Conservation (phyloP, 164 flowering plant genomes). For the Saururus chinensis region DNA sequence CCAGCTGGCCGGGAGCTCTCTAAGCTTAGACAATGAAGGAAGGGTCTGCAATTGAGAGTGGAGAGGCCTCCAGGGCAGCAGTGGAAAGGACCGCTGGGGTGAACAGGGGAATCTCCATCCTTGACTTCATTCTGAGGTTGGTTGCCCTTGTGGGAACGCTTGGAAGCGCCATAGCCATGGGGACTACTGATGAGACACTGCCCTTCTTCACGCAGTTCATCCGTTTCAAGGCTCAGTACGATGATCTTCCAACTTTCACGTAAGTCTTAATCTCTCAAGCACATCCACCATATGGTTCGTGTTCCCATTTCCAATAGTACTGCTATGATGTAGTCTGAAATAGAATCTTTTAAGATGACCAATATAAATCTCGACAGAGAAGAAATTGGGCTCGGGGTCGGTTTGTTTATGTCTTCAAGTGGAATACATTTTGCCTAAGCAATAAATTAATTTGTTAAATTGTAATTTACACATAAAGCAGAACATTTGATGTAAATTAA, state of each 20-base stretch:
- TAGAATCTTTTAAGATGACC: no score
- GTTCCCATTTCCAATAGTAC: no score
- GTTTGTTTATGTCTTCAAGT: no score
- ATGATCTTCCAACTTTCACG: slow-evolving; percentile 65
- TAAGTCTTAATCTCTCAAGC: slow-evolving; percentile 15
- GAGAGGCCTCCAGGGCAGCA: slow-evolving; percentile 18
- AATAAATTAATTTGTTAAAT: no score
- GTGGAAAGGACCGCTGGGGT: slow-evolving; percentile 16
- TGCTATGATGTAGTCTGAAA: no score
- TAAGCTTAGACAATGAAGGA: slow-evolving; percentile 17
- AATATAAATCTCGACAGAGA: no score
- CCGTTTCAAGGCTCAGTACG: slow-evolving; percentile 69
- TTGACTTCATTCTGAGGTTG: slow-evolving; percentile 60
- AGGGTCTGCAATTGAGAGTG: slow-evolving; percentile 18
- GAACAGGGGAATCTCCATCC: slow-evolving; percentile 46
- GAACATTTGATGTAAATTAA: no score
- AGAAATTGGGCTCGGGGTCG: no score
- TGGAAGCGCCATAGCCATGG: slow-evolving; percentile 62
- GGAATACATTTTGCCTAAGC: no score
- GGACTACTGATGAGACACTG: slow-evolving; percentile 65
- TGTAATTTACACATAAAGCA: no score
- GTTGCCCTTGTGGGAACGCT: slow-evolving; percentile 37
- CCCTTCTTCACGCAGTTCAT: slow-evolving; percentile 87
- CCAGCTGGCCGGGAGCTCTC: no score
- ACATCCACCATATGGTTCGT: not conserved